Conservation (phyloP, 1,284 basidiomycete species). For the Gastroboletus turbinatus region DNA sequence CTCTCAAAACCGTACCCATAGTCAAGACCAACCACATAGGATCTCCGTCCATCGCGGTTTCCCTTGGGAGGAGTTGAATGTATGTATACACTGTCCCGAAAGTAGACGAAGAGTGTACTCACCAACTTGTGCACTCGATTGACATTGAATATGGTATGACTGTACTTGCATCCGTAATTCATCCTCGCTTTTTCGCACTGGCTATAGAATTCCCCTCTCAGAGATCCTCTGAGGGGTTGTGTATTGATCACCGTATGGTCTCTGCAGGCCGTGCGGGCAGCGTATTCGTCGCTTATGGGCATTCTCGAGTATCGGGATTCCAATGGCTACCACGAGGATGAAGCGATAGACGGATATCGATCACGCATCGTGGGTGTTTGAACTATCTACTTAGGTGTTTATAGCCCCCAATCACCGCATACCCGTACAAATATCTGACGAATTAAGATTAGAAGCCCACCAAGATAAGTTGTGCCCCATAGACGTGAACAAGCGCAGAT, state of each 20-base stretch:
- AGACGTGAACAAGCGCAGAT: neutral
- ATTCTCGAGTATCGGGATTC: neutral
- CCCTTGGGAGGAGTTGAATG: neutral
- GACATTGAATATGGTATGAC: slow-evolving; percentile 20
- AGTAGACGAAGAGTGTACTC: neutral
- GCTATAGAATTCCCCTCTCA: slow-evolving; percentile 6
- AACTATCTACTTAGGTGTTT: neutral
- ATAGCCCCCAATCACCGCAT: neutral
- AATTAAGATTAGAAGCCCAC: neutral
- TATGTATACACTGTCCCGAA: neutral
- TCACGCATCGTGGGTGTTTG: neutral
- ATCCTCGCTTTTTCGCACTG: slow-evolving; percentile 5
- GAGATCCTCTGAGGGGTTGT: slow-evolving; percentile 12
- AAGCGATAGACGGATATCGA: neutral
- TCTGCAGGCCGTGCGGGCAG: slow-evolving; percentile 18
- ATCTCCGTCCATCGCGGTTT: slow-evolving; percentile 1
- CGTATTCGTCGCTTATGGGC: slow-evolving; percentile 20
- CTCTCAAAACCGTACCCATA: slow-evolving; percentile 19
- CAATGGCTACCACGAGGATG: neutral
- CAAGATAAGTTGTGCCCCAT: neutral
- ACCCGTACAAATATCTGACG: neutral
- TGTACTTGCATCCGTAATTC: slow-evolving; percentile 13
- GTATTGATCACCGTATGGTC: slow-evolving; percentile 12
- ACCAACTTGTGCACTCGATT: slow-evolving; percentile 15
- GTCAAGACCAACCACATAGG: slow-evolving; percentile 6